phyloP scores from a whole-genome alignment of 208 protist genomes.

The Balamuthia mandrillaris region DNA sequence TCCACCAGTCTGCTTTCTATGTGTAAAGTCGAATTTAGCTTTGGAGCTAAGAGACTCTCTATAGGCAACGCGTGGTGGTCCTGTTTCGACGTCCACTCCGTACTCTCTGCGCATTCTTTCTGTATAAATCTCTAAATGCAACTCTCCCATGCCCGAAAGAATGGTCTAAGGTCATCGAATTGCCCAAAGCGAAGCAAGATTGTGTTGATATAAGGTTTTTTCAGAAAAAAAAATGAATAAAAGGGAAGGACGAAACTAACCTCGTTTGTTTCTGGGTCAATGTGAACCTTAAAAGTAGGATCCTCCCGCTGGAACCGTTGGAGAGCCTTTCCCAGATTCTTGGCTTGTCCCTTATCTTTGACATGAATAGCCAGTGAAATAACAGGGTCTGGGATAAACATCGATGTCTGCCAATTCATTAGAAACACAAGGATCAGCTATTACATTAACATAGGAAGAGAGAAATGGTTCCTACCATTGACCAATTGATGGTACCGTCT shows the following conservation, averaged over 20 bases:
- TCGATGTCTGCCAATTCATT: no score
- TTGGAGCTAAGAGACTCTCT: slow-evolving; percentile 79
- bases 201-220: no score
- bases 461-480: no score
- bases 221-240: no score
- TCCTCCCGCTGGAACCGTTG: slow-evolving; percentile 89
- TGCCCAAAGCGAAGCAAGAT: not conserved
- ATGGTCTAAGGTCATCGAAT: slow-evolving; percentile 87
- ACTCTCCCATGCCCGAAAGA: slow-evolving; percentile 93
- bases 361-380: slow-evolving; percentile 91
- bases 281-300: slow-evolving; percentile 88
- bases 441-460: no score
- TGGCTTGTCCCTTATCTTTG: slow-evolving; percentile 82
- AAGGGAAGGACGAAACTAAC: no score
- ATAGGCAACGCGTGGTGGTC: slow-evolving; percentile 94
- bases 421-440: no score
- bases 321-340: slow-evolving; percentile 87
- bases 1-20: slow-evolving; percentile 98
- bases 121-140: slow-evolving; percentile 93
- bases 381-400: slow-evolving; percentile 96
- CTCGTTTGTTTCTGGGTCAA: slow-evolving; percentile 71
- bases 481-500: slow-evolving; percentile 66
- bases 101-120: slow-evolving; percentile 93
- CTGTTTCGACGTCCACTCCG: slow-evolving; percentile 81
- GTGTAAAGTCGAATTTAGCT: slow-evolving; percentile 92